Evolutionary conservation across 495 filamentous ascomycete genomes (phyloP), one percentile per base, ranked within the genome.

Genomic region (Tetracladium setigerum): DNA sequence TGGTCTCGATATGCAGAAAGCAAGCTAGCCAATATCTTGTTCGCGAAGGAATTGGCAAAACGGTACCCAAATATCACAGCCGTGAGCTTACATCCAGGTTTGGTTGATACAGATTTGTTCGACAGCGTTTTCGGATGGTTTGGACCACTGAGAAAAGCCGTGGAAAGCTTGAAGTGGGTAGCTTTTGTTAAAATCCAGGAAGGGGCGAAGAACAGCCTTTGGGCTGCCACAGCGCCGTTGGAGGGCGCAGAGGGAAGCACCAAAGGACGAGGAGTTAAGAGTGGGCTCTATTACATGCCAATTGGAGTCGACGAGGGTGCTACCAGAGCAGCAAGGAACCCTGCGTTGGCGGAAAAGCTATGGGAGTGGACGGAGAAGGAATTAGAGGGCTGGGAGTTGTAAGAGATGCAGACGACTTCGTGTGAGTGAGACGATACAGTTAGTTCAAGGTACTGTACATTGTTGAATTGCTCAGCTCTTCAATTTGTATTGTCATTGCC

Each of bases 1-100:
- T 73, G 62, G 62, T 46, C 55, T 12, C 73, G 78, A 17, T 90
- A 89, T 57, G 74, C 66, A 4, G 72, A 84, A 22, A 71, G 69
- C 52, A 89, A 89, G 65, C 72, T 87, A 1, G 79, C 82, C 6
- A 87, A 87, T 57, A 69, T 87, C n/a, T 64, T 87, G 1, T 83
- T 76, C 48, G 70, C 76, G 1, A 53, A 62, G 2, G 73, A 84
- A 53, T 67, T 90, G 12, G 78, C 79, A 0, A 62, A 63, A 13
- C 70, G 72, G 2, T 69, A 83, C 56, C 12, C 30, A 8, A 31
- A 24, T 30, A 73, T 86, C 37, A 70, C 64, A 0, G 70, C 68
- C 9, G 65, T 83, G 0, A 55, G 81, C 0, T 67, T 88, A 0
- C 82, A 89, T 44, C 87, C 87, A 0, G 86, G 87, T 5, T 54